Conservation (phyloP, 805 yeast genomes). For the Zygosaccharomyces bailii region DNA sequence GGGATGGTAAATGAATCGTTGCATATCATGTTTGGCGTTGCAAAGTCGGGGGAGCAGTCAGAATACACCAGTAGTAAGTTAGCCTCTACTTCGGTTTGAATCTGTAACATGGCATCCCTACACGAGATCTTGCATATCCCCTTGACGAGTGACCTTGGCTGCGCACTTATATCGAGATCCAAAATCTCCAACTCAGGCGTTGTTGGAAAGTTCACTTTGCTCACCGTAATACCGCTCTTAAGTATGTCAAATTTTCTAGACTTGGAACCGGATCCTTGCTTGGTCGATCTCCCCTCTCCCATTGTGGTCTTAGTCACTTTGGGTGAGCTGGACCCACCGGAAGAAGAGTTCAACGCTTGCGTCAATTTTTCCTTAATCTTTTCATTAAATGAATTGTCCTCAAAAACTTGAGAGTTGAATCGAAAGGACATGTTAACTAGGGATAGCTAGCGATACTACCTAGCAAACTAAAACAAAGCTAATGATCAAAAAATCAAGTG, state of each 20-base stretch:
- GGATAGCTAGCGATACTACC: background rate
- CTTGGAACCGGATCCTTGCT: conserved; percentile 8
- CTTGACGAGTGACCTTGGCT: conserved; percentile 34
- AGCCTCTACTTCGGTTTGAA: conserved; percentile 36
- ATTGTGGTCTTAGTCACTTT: conserved; percentile 10
- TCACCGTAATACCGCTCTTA: conserved; percentile 33
- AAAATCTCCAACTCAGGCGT: conserved; percentile 34
- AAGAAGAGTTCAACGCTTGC: conserved; percentile 25
- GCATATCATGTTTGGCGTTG: conserved; percentile 33
- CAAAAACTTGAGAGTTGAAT: conserved; percentile 30
- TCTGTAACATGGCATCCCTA: conserved; percentile 33
- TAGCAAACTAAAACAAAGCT: background rate
- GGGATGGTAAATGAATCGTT: conserved; percentile 37
- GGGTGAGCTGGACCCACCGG: conserved; percentile 9
- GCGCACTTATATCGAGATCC: conserved; percentile 34
- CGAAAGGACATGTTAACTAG: conserved; percentile 31
- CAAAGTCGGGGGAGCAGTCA: conserved; percentile 29
- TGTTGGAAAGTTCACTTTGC: conserved; percentile 30
- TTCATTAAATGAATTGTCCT: conserved; percentile 33
- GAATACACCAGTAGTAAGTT: conserved; percentile 32
- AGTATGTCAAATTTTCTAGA: conserved; percentile 26
- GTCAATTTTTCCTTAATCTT: conserved; percentile 30
- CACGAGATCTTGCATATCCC: conserved; percentile 36
- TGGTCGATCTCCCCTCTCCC: conserved; percentile 8
- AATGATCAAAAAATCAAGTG: no score